A percentile compares a stretch with the other conserved stretches of the same genome.
phyloP scores from a whole-genome alignment of 305 asterid species.

The Fraxinus paxiana region DNA sequence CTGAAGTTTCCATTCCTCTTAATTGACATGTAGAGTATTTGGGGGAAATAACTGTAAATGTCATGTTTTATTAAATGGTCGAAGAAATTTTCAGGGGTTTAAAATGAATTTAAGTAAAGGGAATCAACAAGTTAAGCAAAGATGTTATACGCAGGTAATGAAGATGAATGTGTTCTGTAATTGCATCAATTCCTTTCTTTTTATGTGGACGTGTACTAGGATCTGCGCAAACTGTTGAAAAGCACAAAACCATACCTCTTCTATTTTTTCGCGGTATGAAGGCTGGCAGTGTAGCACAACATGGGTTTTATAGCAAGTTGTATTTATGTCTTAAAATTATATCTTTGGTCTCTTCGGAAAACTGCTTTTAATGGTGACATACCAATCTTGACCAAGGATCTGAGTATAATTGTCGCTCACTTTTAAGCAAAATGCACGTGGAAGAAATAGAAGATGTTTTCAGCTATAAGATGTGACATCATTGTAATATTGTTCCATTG shows the following conservation, averaged over 20 bases:
- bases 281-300: background rate
- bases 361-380: background rate
- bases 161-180: background rate
- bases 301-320: background rate
- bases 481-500: background rate
- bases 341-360: background rate
- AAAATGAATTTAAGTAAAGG: background rate
- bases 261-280: background rate
- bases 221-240: background rate
- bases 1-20: background rate
- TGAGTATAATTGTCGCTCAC: background rate
- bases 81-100: background rate
- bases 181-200: background rate
- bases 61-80: background rate
- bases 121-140: background rate
- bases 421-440: background rate
- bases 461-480: background rate
- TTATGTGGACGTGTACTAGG: background rate
- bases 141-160: background rate
- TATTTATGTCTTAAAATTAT: background rate
- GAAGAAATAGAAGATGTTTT: background rate
- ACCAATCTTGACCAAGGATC: background rate
- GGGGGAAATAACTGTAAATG: background rate
- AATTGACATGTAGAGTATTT: background rate
- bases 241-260: background rate